These are phyloP conservation scores for Prunus padus DNA, from an alignment of 306 rosid genomes.

Conservation along the genomic window DNA sequence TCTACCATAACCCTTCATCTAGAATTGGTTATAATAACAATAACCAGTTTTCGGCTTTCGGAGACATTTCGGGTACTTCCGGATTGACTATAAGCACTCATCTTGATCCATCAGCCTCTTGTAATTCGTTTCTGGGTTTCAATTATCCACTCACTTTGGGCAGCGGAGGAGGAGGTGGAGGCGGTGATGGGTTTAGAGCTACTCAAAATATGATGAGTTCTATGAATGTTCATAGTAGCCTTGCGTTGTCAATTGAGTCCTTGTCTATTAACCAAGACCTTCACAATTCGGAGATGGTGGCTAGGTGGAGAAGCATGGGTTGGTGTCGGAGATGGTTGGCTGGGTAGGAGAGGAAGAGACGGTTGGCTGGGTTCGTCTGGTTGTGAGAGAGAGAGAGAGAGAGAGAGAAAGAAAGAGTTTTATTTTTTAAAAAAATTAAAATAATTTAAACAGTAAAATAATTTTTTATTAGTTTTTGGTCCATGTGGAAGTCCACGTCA, in stretches of 20 bases:
- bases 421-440: too few relatives aligned
- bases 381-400: too few relatives aligned
- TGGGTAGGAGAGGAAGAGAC: too few relatives aligned
- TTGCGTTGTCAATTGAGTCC: conserved; percentile 82
- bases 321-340: too few relatives aligned
- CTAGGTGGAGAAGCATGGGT: too few relatives aligned
- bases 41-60: conserved; percentile 48
- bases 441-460: too few relatives aligned
- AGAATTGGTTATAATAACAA: conserved; percentile 23
- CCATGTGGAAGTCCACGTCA: too few relatives aligned
- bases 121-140: conserved; percentile 36
- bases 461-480: too few relatives aligned
- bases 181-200: neutral
- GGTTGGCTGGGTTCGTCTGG: too few relatives aligned
- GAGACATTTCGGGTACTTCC: conserved; percentile 32
- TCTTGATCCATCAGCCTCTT: conserved; percentile 39
- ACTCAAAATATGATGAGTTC: conserved; percentile 46
- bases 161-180: conserved; percentile 20
- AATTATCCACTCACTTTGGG: conserved; percentile 47
- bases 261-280: conserved; percentile 89
- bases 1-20: conserved; percentile 33
- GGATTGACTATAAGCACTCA: conserved; percentile 27
- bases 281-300: too few relatives aligned
- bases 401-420: too few relatives aligned
- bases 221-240: conserved; percentile 43